Percentiles rank a stretch among this genome's conserved stretches.
Conservation (phyloP, 2,329 filamentous ascomycete species). For the Chaetomiaceae sp. region DNA sequence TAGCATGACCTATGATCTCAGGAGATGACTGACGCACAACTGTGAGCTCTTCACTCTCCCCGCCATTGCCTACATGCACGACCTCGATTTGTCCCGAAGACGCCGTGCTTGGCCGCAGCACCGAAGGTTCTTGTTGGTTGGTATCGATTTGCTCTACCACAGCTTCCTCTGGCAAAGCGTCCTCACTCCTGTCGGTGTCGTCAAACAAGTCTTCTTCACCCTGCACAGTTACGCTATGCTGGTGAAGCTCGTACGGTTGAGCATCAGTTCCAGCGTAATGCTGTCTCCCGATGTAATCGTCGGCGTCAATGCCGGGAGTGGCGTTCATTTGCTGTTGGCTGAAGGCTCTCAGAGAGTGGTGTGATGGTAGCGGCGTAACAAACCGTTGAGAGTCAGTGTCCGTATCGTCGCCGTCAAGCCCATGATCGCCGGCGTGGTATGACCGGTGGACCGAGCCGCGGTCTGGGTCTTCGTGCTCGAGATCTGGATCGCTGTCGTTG, state of each 20-base stretch:
- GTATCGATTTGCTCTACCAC: neutral
- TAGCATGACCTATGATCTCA: neutral
- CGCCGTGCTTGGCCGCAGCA: neutral
- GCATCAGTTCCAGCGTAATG: neutral
- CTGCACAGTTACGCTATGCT: slow-evolving; percentile 33
- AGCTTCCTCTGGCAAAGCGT: neutral
- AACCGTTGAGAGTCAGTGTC: slow-evolving; percentile 22
- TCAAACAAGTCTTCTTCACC: slow-evolving; percentile 36
- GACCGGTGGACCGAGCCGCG: too few relatives aligned
- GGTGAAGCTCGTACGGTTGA: slow-evolving; percentile 19
- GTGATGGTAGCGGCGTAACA: slow-evolving; percentile 22
- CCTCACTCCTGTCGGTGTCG: slow-evolving; percentile 16
- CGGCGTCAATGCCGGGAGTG: neutral
- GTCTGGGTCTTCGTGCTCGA: neutral
- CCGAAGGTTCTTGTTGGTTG: neutral
- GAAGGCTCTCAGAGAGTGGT: slow-evolving; percentile 6
- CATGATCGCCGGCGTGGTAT: neutral
- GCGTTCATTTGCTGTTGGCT: neutral
- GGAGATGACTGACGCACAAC: neutral
- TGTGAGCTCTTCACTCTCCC: neutral
- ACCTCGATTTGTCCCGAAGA: neutral
- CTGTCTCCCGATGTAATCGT: neutral
- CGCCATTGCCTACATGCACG: too few relatives aligned
- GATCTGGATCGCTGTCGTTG: neutral
- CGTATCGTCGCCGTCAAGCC: neutral